A percentile compares a stretch with the other conserved stretches of the same genome.
Conservation (phyloP, 2,329 filamentous ascomycete species). For the Nigrospora sphaerica region DNA sequence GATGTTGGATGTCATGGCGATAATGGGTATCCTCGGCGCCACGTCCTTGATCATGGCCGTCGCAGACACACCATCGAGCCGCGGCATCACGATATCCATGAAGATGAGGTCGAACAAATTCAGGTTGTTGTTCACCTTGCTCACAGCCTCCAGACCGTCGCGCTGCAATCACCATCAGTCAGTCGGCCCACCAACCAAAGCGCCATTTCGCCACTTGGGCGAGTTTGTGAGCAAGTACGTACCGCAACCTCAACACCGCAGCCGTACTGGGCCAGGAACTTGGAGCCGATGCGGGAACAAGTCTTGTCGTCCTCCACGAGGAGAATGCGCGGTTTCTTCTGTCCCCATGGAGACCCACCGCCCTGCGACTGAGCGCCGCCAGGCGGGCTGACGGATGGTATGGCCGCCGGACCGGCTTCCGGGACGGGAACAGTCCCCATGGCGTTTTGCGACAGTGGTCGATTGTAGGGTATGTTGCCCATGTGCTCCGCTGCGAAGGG, state of each 20-base stretch:
- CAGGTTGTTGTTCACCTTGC: slow-evolving; percentile 58
- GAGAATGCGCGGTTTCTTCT: slow-evolving; percentile 68
- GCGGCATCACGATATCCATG: slow-evolving; percentile 97
- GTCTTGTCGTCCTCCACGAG: slow-evolving; percentile 79
- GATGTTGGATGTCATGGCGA: slow-evolving; percentile 99
- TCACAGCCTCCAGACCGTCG: slow-evolving; percentile 86
- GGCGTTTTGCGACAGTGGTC: slow-evolving; percentile 49
- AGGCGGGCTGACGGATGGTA: slow-evolving; percentile 24
- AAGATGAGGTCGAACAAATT: slow-evolving; percentile 62
- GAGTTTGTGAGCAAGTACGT: slow-evolving; percentile 23
- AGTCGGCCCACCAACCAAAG: slow-evolving; percentile 10
- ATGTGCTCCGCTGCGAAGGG: slow-evolving; percentile 93
- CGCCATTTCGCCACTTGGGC: neutral
- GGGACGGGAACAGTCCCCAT: slow-evolving; percentile 34
- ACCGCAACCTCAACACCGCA: slow-evolving; percentile 63
- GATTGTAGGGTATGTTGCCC: slow-evolving; percentile 85
- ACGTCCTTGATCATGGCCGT: slow-evolving; percentile 90
- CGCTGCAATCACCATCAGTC: slow-evolving; percentile 40
- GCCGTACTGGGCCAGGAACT: slow-evolving; percentile 59
- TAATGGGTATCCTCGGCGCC: slow-evolving; percentile 74
- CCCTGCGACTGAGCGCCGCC: slow-evolving; percentile 13
- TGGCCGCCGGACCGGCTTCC: slow-evolving; percentile 25
- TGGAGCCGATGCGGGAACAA: slow-evolving; percentile 60
- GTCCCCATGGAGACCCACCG: slow-evolving; percentile 47
- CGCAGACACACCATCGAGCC: slow-evolving; percentile 88